Conservation (phyloP, 768 basidiomycete genomes). For the Lyophyllum shimeji region DNA sequence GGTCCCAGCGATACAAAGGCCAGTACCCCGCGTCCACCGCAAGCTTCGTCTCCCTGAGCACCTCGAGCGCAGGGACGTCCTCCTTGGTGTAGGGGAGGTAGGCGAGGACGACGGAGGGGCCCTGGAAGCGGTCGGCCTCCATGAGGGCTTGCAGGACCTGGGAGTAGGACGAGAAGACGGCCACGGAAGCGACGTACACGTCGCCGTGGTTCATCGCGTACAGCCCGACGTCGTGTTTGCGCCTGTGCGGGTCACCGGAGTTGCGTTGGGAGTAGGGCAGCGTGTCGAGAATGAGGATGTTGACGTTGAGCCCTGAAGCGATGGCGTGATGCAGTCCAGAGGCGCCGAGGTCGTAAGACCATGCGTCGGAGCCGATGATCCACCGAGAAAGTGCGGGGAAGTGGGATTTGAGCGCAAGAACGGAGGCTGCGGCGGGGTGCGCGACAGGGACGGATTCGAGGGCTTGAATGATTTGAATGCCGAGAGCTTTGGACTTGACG, state of each 20-base stretch:
- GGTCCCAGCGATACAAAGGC: conserved; percentile 99
- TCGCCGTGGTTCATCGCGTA: conserved; percentile 99
- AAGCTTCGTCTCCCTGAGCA: conserved; percentile 97
- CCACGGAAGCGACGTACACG: conserved; percentile 93
- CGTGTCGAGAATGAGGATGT: conserved; percentile 94
- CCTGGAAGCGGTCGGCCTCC: conserved; percentile 88
- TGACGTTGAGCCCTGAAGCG: conserved; percentile 87
- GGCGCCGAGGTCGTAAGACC: conserved; percentile 96
- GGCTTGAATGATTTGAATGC: conserved; percentile 51
- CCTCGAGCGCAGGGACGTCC: conserved; percentile 73
- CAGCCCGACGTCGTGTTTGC: conserved; percentile 95
- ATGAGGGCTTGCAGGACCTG: conserved; percentile 90
- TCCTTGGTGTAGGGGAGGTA: conserved; percentile 90
- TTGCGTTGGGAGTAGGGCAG: conserved; percentile 83
- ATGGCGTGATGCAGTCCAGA: conserved; percentile 95
- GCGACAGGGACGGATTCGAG: conserved; percentile 41
- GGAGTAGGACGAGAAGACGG: conserved; percentile 93
- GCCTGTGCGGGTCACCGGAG: conserved; percentile 63
- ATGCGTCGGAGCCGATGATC: conserved; percentile 98
- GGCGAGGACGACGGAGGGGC: conserved; percentile 90
- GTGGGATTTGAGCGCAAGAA: conserved; percentile 59
- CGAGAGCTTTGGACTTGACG: conserved; percentile 56
- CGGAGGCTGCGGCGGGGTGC: conserved; percentile 48
- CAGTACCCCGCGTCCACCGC: conserved; percentile 97
- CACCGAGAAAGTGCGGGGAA: conserved; percentile 77